Evolutionary conservation across 2,329 filamentous ascomycete genomes (phyloP).

Genomic region (Paraphaeosphaeria minitans): DNA sequence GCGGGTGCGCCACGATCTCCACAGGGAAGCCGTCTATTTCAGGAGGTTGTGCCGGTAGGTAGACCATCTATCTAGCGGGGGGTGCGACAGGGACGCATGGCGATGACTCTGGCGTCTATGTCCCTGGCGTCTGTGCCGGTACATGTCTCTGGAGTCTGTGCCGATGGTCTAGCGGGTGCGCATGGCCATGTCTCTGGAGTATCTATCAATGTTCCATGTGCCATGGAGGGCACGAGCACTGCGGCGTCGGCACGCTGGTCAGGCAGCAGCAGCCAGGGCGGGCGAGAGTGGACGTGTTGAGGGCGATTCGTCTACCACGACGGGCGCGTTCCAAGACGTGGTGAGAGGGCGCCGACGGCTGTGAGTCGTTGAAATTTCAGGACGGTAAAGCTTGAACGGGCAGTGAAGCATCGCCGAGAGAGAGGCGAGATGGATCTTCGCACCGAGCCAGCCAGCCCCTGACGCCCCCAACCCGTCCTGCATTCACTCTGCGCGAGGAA

Average conservation of each 20-base stretch:
- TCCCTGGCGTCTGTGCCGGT: no score
- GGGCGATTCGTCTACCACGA: not conserved
- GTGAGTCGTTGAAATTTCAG: not conserved
- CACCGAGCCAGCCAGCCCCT: constrained; percentile 1
- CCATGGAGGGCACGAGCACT: not conserved
- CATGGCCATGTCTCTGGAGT: no score
- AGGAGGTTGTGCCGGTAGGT: constrained; percentile 28
- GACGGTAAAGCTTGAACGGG: constrained; percentile 15
- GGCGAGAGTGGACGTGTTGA: not conserved
- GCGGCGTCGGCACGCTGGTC: not conserved
- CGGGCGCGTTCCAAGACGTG: not conserved
- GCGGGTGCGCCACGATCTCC: constrained; percentile 24
- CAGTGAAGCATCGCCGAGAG: constrained; percentile 14
- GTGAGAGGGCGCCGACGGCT: constrained; percentile 2
- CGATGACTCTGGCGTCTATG: not conserved
- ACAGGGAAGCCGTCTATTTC: constrained; percentile 33
- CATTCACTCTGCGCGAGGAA: not conserved
- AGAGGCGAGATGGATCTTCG: not conserved
- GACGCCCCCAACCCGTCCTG: not conserved
- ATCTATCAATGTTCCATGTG: no score
- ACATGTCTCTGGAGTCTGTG: no score
- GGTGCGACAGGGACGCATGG: constrained; percentile 3
- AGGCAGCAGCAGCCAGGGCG: not conserved
- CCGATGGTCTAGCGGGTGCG: no score
- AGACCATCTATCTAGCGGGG: no score